Conservation (phyloP, 371 early-diverging fungal genomes). For the Zychaea mexicana region DNA sequence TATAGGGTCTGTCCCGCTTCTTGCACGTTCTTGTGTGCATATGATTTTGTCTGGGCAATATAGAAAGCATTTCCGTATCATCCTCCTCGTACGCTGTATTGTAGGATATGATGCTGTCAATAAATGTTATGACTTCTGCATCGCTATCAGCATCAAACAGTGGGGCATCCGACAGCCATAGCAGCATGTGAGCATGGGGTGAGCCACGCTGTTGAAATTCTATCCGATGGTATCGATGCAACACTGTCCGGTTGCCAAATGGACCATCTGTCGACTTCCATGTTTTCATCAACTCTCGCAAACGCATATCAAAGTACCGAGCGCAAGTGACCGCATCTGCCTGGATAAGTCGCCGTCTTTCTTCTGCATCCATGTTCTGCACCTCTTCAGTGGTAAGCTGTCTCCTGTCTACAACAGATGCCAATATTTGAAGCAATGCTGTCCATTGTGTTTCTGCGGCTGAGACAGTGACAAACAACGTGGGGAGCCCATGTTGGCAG, state of each 20-base stretch:
- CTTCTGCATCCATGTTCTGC: background rate
- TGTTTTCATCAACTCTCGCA: constrained; percentile 2
- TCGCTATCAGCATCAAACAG: background rate
- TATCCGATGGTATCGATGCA: constrained; percentile 1
- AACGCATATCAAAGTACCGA: constrained; percentile 7
- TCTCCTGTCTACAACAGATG: background rate
- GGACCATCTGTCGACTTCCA: constrained; percentile 8
- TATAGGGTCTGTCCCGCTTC: background rate
- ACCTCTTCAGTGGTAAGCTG: background rate
- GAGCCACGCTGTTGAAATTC: constrained; percentile 14
- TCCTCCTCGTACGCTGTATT: background rate
- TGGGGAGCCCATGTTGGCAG: constrained; percentile 4
- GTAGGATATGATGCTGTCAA: background rate
- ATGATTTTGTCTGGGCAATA: background rate
- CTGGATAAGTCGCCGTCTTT: constrained; percentile 8
- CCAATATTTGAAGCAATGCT: constrained; percentile 1
- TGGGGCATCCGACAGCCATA: background rate
- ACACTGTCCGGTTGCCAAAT: background rate
- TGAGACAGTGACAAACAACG: constrained; percentile 5
- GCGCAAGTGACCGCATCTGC: constrained; percentile 8
- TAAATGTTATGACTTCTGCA: background rate
- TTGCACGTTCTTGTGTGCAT: background rate
- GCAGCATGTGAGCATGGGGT: background rate
- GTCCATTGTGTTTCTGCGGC: constrained; percentile 13
- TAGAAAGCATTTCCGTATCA: background rate